These are phyloP conservation scores for Persicaria maculosa DNA, from an alignment of 148 eudicot species.

Conservation along the genomic window DNA sequence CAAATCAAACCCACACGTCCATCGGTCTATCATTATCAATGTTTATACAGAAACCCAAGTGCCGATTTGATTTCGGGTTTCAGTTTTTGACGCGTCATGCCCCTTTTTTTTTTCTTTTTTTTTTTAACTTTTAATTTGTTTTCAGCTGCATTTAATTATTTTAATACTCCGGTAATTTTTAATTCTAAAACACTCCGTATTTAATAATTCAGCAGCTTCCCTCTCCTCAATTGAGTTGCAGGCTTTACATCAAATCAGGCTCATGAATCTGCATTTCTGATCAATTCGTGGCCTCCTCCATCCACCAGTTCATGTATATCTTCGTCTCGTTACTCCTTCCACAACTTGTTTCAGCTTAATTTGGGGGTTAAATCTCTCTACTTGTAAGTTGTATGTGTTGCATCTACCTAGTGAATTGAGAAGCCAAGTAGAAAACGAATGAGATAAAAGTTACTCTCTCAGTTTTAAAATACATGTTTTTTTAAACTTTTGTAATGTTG, in stretches of 20 bases:
- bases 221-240: neutral
- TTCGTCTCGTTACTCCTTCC: neutral
- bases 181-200: no score
- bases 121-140: no score
- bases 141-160: no score
- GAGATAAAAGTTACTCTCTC: no score
- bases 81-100: slow-evolving; percentile 1
- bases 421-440: no score
- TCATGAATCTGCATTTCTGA: neutral
- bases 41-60: slow-evolving; percentile 2
- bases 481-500: no score
- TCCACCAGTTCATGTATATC: neutral
- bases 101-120: no score
- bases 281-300: neutral
- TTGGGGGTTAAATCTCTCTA: no score
- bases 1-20: slow-evolving; percentile 14
- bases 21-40: slow-evolving; percentile 8
- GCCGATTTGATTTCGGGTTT: neutral
- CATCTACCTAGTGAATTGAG: no score
- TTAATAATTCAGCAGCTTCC: neutral
- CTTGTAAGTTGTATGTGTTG: no score
- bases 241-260: slow-evolving; percentile 11
- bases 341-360: neutral
- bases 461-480: no score
- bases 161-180: no score